Base-by-base conservation (phyloP, 1,284 basidiomycete genomes). In the Sporisorium reilianum region DNA sequence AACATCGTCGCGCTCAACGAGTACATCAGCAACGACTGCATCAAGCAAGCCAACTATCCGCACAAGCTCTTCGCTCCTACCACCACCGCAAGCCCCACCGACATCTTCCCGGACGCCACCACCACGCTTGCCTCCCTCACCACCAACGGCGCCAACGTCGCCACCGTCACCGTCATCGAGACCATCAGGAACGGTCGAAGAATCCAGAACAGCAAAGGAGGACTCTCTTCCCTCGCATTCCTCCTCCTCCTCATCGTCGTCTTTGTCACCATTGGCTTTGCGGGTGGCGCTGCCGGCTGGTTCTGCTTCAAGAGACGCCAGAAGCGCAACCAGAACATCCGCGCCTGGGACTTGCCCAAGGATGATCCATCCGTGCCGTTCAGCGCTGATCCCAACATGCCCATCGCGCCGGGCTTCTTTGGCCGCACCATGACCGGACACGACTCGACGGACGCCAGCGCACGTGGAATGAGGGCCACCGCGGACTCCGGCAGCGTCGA, bases 21-120 rank as follows among this genome's bases (percentile, higher is more conserved):
- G 54, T 75, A 75, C 52, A 41, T 54, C 18, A 58, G 49, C 48
- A 38, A 57, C 23, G 28, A 48, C n/a, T 80, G 79, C 59, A 55
- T 66, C 23, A 23, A 38, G 2, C 20, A 53, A 7, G 18, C 41
- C 38, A 28, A 56, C 18, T 54, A 60, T 18, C 42, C 53, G 28
- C 58, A 75, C 41, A 34, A 40, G 48, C 45, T 65, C 36, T 66
- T 76, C 26, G 55, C 67, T 12, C 56, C 64, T 1, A 63, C 66
- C 22, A 66, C 70, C 32, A 68, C 66, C 8, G 61, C 64, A 22
- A 34, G 59, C 5, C 57, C 63, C 1, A 66, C 66, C 8, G 62
- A 65, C 26, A 49, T 75, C 26, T 74, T 61, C 16, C 75, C 79
- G 8, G 77, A 79, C 50, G 71, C 63, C 22, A 73, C 69, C 25